These are phyloP conservation scores for Dioscorea dumetorum DNA, from an alignment of 106 monocot genomes.

Conservation along the genomic window DNA sequence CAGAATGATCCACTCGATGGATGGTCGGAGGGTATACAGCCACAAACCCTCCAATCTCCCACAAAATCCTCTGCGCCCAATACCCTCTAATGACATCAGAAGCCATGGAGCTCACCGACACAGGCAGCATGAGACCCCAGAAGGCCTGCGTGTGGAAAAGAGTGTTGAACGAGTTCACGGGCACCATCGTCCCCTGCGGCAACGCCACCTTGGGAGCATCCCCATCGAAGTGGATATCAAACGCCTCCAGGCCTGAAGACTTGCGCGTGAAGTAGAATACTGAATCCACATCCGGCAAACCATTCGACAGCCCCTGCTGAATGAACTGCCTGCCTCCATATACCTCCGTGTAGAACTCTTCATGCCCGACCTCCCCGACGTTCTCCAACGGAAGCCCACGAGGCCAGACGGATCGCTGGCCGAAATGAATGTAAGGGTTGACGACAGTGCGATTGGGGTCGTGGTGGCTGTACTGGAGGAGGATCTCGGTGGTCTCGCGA, in stretches of 20 bases:
- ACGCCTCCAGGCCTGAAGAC: slow-evolving; percentile 46
- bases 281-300: slow-evolving; percentile 84
- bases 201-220: slow-evolving; percentile 78
- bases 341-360: slow-evolving; percentile 93
- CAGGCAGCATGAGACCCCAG: slow-evolving; percentile 87
- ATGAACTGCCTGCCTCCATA: slow-evolving; percentile 80
- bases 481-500: slow-evolving; percentile 18
- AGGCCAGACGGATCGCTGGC: slow-evolving; percentile 95
- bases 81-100: slow-evolving; percentile 84
- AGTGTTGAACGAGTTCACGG: slow-evolving; percentile 88
- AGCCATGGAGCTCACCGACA: slow-evolving; percentile 84
- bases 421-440: slow-evolving; percentile 93
- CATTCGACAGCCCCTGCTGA: slow-evolving; percentile 92
- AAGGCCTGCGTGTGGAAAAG: slow-evolving; percentile 80
- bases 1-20: slow-evolving; percentile 43
- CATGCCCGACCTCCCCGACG: slow-evolving; percentile 62
- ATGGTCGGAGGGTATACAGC: slow-evolving; percentile 84
- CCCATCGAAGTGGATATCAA: slow-evolving; percentile 69
- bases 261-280: slow-evolving; percentile 96
- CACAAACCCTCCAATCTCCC: slow-evolving; percentile 91
- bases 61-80: slow-evolving; percentile 87
- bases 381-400: slow-evolving; percentile 73
- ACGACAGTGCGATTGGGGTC: slow-evolving; percentile 75
- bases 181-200: slow-evolving; percentile 80
- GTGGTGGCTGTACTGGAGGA: slow-evolving; percentile 88